Evolutionary conservation across 306 rosid genomes (phyloP).

Genomic region (Cicer cuneatum): DNA sequence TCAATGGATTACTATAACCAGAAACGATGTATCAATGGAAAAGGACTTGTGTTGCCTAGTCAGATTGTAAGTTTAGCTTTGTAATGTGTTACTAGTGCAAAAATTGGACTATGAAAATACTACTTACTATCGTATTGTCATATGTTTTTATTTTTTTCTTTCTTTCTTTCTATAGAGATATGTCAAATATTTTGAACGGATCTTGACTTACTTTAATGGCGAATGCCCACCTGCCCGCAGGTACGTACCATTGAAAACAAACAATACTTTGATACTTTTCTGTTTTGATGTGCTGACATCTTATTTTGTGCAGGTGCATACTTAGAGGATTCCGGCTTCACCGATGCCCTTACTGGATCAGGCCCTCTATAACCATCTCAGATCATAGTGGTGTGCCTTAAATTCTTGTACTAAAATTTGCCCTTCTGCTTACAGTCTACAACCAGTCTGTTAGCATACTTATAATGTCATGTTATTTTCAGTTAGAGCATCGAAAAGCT

Average conservation of each 20-base stretch:
- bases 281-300: conserved; percentile 40
- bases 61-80: conserved; percentile 82
- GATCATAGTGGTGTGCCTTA: conserved; percentile 78
- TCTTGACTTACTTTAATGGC: conserved; percentile 85
- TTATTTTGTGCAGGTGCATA: conserved; percentile 75
- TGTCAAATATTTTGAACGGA: conserved; percentile 90
- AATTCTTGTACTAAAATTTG: conserved; percentile 43
- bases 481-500: no score
- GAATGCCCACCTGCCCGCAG: conserved; percentile 93
- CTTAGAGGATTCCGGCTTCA: conserved; percentile 97
- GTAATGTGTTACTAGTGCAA: conserved; percentile 34
- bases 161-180: conserved; percentile 67
- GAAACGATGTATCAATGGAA: conserved; percentile 94
- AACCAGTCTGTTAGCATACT: conserved; percentile 12
- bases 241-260: conserved; percentile 51
- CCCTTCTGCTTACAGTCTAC: conserved; percentile 16
- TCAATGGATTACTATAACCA: conserved; percentile 96
- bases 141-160: conserved; percentile 8
- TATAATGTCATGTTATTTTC: conserved; percentile 1
- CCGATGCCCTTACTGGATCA: conserved; percentile 98
- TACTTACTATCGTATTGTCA: conserved; percentile 20
- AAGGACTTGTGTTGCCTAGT: conserved; percentile 94
- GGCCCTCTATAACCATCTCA: conserved; percentile 92
- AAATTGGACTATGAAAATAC: conserved; percentile 35
- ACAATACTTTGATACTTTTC: conserved; percentile 23